A percentile compares a stretch with the other conserved stretches of the same genome.
Conservation (phyloP, 2,329 filamentous ascomycete species). For the Neurospora sp. region DNA sequence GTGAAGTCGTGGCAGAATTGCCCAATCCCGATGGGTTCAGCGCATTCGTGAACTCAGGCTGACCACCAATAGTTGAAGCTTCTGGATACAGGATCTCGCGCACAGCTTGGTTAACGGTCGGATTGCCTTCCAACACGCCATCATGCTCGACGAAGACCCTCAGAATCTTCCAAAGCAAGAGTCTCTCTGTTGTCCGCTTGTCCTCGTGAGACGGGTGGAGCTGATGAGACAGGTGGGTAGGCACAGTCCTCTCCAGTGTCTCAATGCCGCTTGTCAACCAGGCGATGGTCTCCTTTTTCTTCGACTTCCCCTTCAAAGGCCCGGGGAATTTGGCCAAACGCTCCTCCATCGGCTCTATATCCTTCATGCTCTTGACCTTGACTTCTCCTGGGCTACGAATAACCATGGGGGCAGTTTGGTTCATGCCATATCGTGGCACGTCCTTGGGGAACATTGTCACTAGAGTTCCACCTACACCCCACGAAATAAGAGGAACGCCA, state of each 20-base stretch:
- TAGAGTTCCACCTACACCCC: slow-evolving; percentile 77
- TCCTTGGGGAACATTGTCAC: slow-evolving; percentile 83
- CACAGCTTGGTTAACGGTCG: slow-evolving; percentile 63
- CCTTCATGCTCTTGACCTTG: slow-evolving; percentile 64
- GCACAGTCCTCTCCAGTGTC: slow-evolving; percentile 51
- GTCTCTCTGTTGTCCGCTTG: slow-evolving; percentile 67
- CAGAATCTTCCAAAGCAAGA: slow-evolving; percentile 81
- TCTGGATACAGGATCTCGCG: slow-evolving; percentile 62
- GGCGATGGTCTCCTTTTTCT: slow-evolving; percentile 83
- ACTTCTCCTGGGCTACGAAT: slow-evolving; percentile 76
- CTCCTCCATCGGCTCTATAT: slow-evolving; percentile 61
- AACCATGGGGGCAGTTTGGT: slow-evolving; percentile 62
- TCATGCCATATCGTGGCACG: slow-evolving; percentile 74
- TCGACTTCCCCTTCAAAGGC: slow-evolving; percentile 77
- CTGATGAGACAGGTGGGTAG: slow-evolving; percentile 37
- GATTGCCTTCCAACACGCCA: slow-evolving; percentile 64
- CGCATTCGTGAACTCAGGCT: slow-evolving; percentile 16
- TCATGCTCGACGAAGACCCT: slow-evolving; percentile 78
- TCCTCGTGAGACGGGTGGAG: slow-evolving; percentile 46
- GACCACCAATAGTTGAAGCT: slow-evolving; percentile 21
- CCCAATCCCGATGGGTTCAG: slow-evolving; percentile 5
- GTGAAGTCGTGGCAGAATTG: slow-evolving; percentile 17
- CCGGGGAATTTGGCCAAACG: slow-evolving; percentile 76
- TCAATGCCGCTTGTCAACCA: slow-evolving; percentile 78
- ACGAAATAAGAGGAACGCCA: slow-evolving; percentile 75